Conservation (phyloP, 1,284 basidiomycete genomes). For the Phlebopus sp. region DNA sequence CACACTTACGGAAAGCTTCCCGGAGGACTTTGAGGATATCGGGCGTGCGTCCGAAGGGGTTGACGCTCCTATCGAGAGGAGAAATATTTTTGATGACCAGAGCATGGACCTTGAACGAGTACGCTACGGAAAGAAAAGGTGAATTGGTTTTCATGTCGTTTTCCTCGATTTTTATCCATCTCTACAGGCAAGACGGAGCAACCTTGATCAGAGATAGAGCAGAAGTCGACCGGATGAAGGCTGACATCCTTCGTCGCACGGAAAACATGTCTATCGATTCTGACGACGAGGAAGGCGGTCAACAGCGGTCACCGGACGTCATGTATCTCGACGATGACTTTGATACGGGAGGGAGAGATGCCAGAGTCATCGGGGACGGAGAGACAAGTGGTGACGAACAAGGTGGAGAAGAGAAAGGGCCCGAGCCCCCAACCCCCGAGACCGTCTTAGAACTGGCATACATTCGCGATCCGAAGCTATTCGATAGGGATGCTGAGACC, state of each 20-base stretch:
- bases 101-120: constrained; percentile 61
- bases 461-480: constrained; percentile 67
- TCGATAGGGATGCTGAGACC: constrained; percentile 74
- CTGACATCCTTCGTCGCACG: constrained; percentile 73
- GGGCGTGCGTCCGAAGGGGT: too few relatives aligned
- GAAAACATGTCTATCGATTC: constrained; percentile 67
- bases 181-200: constrained; percentile 42
- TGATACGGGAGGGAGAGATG: constrained; percentile 33
- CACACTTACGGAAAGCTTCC: constrained; percentile 25
- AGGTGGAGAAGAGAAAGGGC: constrained; percentile 28
- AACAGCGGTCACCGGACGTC: constrained; percentile 19
- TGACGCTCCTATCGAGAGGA: constrained; percentile 39
- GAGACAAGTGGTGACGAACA: constrained; percentile 52
- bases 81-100: constrained; percentile 74
- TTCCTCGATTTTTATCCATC: constrained; percentile 9
- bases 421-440: constrained; percentile 42
- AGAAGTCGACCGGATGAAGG: constrained; percentile 74
- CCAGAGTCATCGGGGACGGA: constrained; percentile 56
- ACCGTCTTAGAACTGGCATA: constrained; percentile 75
- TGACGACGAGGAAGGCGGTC: constrained; percentile 50
- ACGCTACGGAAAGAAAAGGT: constrained; percentile 70
- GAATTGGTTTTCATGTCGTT: constrained; percentile 11
- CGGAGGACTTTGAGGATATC: not conserved
- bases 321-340: constrained; percentile 54
- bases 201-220: constrained; percentile 52